Conservation (phyloP, 495 filamentous ascomycete species). For the Tuber melanosporum region DNA sequence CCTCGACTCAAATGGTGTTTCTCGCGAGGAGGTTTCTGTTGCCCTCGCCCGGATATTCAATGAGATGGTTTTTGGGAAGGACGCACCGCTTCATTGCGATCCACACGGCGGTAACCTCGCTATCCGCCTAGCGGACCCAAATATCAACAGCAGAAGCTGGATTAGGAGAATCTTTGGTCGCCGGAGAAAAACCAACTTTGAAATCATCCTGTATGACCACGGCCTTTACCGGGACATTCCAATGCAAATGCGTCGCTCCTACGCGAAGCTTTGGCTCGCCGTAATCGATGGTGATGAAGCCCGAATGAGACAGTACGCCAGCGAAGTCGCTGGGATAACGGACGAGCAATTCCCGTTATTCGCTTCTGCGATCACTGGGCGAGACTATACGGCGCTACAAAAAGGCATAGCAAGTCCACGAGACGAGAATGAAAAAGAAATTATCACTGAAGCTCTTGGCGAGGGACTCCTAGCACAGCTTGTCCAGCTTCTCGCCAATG, state of each 20-base stretch:
- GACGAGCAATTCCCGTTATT: conserved; percentile 95
- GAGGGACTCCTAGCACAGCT: conserved; percentile 83
- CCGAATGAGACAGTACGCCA: conserved; percentile 78
- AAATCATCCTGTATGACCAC: conserved; percentile 97
- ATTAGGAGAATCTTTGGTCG: conserved; percentile 39
- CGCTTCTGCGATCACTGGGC: conserved; percentile 90
- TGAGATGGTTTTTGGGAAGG: conserved; percentile 95
- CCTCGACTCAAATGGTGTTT: conserved; percentile 76
- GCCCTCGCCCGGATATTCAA: conserved; percentile 92
- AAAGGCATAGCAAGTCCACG: conserved; percentile 56
- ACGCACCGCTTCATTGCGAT: conserved; percentile 91
- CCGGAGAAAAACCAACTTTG: conserved; percentile 67
- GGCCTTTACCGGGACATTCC: conserved; percentile 94
- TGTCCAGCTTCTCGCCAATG: conserved; percentile 78
- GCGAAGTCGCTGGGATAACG: conserved; percentile 78
- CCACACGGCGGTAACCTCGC: conserved; percentile 97
- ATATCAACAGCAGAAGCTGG: conserved; percentile 49
- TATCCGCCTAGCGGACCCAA: conserved; percentile 52
- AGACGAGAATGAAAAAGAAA: conserved; percentile 67
- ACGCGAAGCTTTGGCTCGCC: conserved; percentile 96
- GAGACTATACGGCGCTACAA: conserved; percentile 72
- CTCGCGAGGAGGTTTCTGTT: conserved; percentile 93
- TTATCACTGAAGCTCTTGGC: conserved; percentile 68
- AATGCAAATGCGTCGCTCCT: conserved; percentile 65
- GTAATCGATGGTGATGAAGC: conserved; percentile 81